These are phyloP conservation scores for Fusarium longipes DNA, from an alignment of 2,329 filamentous ascomycete species.

Conservation along the genomic window DNA sequence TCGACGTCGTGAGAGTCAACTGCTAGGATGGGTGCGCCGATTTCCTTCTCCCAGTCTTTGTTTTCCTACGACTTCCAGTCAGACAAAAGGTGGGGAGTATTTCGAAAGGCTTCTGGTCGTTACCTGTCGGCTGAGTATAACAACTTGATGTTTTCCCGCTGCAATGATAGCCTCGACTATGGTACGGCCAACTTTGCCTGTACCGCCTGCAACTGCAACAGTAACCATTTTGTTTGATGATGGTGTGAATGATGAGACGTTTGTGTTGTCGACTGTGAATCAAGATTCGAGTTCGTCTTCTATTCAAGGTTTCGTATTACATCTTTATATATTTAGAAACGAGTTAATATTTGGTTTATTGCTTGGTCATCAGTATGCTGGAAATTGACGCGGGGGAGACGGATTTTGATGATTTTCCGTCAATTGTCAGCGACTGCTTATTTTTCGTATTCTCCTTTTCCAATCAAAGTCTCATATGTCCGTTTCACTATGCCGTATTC, in stretches of 20 bases:
- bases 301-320: accelerated
- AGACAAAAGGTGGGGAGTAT: no score
- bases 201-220: constrained; percentile 18
- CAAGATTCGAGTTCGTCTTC: no score
- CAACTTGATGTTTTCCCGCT: not conserved
- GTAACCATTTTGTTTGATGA: not conserved
- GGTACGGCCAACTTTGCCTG: constrained; percentile 12
- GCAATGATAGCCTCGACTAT: constrained; percentile 6
- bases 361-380: not conserved
- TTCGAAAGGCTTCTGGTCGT: no score
- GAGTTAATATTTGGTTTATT: not conserved
- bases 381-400: not conserved
- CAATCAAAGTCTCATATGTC: not conserved
- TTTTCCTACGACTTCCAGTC: not conserved
- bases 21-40: not conserved
- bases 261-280: not conserved
- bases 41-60: not conserved
- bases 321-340: not conserved
- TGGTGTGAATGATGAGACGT: accelerated
- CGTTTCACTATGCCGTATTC: not conserved
- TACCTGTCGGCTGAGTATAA: constrained; percentile 8
- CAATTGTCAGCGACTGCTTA: constrained; percentile 7
- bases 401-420: not conserved
- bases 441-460: not conserved
- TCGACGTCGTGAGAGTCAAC: not conserved